Evolutionary conservation across 805 yeast species (phyloP).

Genomic region (Komagataella populi): DNA sequence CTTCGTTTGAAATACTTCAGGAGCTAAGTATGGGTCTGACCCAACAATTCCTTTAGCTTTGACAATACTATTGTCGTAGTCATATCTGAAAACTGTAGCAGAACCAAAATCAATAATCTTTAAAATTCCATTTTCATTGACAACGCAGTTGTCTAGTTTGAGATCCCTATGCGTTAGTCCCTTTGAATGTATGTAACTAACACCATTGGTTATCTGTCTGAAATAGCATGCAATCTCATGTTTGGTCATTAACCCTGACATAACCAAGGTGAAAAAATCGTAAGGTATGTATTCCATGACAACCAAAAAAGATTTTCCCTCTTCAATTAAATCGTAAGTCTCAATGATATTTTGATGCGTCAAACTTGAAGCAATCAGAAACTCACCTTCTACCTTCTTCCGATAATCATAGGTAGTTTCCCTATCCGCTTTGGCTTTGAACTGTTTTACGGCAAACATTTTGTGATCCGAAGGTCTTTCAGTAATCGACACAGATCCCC

Average conservation of each 20-base stretch:
- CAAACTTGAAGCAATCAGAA: slow-evolving; percentile 64
- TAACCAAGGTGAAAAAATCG: slow-evolving; percentile 86
- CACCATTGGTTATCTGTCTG: slow-evolving; percentile 69
- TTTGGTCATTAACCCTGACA: slow-evolving; percentile 69
- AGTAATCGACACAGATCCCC: slow-evolving; percentile 82
- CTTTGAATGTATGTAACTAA: slow-evolving; percentile 57
- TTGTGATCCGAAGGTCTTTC: slow-evolving; percentile 44
- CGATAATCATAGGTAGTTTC: slow-evolving; percentile 62
- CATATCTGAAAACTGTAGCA: slow-evolving; percentile 69
- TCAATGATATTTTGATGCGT: slow-evolving; percentile 71
- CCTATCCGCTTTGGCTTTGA: slow-evolving; percentile 47
- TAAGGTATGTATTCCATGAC: slow-evolving; percentile 90
- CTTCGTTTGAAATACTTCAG: slow-evolving; percentile 54
- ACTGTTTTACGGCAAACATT: slow-evolving; percentile 78
- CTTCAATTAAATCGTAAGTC: slow-evolving; percentile 69
- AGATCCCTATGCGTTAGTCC: slow-evolving; percentile 91
- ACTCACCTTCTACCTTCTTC: slow-evolving; percentile 72
- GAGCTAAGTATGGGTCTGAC: slow-evolving; percentile 91
- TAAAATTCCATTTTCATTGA: slow-evolving; percentile 55
- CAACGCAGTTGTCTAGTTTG: slow-evolving; percentile 89
- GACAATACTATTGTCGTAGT: slow-evolving; percentile 41
- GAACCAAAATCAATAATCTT: slow-evolving; percentile 92
- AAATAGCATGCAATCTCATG: slow-evolving; percentile 71
- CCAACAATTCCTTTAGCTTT: slow-evolving; percentile 83
- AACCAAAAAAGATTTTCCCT: slow-evolving; percentile 47